These are phyloP conservation scores for Nadsonia starkeyi-henricii DNA, from an alignment of 1,139 yeast species.

Conservation along the genomic window DNA sequence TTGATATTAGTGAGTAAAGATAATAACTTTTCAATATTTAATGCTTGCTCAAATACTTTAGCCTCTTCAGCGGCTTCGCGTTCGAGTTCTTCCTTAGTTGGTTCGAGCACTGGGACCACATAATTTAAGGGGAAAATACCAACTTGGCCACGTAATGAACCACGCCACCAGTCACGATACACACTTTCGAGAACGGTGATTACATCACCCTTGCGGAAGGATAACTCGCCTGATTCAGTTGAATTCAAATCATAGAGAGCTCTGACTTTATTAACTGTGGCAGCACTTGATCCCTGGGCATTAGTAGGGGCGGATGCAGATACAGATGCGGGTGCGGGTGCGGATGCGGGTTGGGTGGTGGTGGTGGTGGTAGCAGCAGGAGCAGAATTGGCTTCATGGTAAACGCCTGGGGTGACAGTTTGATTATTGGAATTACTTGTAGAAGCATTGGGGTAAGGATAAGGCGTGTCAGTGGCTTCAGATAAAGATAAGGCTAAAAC, in stretches of 20 bases:
- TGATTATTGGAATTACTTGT: conserved; percentile 5
- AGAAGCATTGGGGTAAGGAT: conserved; percentile 5
- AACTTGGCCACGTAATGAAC: conserved; percentile 60
- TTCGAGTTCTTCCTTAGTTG: conserved; percentile 39
- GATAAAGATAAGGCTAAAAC: conserved; percentile 66
- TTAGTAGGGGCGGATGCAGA: conserved; percentile 8
- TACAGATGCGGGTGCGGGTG: conserved; percentile 12
- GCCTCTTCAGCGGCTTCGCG: conserved; percentile 31
- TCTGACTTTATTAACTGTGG: conserved; percentile 51
- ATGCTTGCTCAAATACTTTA: conserved; percentile 33
- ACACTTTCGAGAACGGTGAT: conserved; percentile 80
- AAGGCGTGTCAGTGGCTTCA: conserved; percentile 26
- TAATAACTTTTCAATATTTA: conserved; percentile 51
- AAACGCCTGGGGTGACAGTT: conserved; percentile 5
- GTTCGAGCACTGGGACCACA: conserved; percentile 65
- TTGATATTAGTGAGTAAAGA: conserved; percentile 40
- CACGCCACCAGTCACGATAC: conserved; percentile 94
- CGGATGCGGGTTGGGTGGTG: too few relatives aligned
- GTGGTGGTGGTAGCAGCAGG: conserved; percentile 9
- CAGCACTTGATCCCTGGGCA: conserved; percentile 19
- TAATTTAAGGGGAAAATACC: conserved; percentile 95
- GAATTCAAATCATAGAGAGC: conserved; percentile 76
- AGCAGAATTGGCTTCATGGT: conserved; percentile 6
- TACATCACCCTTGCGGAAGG: conserved; percentile 27
- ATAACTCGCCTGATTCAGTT: conserved; percentile 33